Evolutionary conservation across 1,284 basidiomycete genomes (phyloP).

Genomic region (Ustilago tritici): DNA sequence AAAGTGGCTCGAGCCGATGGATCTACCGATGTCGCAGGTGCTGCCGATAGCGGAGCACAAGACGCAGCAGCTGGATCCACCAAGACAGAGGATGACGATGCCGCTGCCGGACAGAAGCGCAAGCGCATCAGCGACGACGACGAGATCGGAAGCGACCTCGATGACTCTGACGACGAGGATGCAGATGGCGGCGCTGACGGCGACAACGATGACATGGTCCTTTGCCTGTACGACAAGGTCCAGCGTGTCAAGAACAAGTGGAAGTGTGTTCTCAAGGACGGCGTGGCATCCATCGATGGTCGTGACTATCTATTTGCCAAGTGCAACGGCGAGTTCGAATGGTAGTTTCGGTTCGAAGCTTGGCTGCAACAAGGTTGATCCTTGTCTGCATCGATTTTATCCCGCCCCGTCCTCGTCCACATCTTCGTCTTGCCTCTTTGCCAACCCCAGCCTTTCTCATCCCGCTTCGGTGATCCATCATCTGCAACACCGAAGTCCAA

Average conservation of each 20-base stretch:
- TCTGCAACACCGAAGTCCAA: not conserved
- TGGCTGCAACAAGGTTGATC: not conserved
- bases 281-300: slow-evolving; percentile 96
- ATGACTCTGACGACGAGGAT: slow-evolving; percentile 82
- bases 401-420: not conserved
- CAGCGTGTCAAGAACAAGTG: slow-evolving; percentile 99
- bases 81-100: slow-evolving; percentile 30
- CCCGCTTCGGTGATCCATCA: no score
- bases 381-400: not conserved
- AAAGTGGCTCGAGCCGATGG: slow-evolving; percentile 48
- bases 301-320: slow-evolving; percentile 97
- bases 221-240: slow-evolving; percentile 99
- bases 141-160: slow-evolving; percentile 94
- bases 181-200: slow-evolving; percentile 73
- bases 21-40: slow-evolving; percentile 34
- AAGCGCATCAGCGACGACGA: slow-evolving; percentile 75
- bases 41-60: slow-evolving; percentile 6
- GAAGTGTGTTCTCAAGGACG: slow-evolving; percentile 99
- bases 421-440: no score
- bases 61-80: slow-evolving; percentile 13
- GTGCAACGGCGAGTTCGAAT: slow-evolving; percentile 75
- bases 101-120: slow-evolving; percentile 52
- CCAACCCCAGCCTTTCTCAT: no score
- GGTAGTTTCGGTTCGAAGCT: slow-evolving; percentile 22
- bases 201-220: slow-evolving; percentile 84